phyloP scores from a whole-genome alignment of 164 flowering plant genomes.

The Protea cynaroides region DNA sequence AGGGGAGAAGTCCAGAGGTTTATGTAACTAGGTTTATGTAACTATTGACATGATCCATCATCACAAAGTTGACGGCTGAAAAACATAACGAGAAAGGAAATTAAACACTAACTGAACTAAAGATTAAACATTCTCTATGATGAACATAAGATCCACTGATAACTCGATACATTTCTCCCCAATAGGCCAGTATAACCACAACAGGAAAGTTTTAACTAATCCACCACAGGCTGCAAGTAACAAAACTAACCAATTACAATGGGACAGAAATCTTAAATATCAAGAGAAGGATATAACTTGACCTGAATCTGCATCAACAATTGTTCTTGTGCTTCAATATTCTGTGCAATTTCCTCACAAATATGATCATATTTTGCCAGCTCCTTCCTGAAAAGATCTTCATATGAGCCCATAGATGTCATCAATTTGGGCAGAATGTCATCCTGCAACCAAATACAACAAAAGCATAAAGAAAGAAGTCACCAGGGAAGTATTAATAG shows the following conservation, averaged over 20 bases:
- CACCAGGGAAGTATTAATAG: not conserved
- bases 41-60: not conserved
- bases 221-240: not conserved
- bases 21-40: too few relatives aligned
- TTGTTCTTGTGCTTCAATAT: constrained; percentile 87
- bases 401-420: constrained; percentile 83
- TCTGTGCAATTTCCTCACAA: constrained; percentile 72
- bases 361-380: constrained; percentile 81
- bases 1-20: too few relatives aligned
- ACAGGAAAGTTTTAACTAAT: not conserved
- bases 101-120: not conserved
- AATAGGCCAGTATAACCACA: not conserved
- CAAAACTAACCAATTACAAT: not conserved
- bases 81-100: not conserved
- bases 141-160: not conserved
- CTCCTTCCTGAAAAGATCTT: constrained; percentile 93
- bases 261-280: not conserved
- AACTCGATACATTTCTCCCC: not conserved
- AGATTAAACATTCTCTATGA: not conserved
- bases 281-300: not conserved
- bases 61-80: not conserved
- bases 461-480: constrained; percentile 3
- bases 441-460: constrained; percentile 51
- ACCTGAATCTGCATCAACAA: constrained; percentile 88
- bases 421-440: constrained; percentile 93